Evolutionary conservation across 1,139 yeast species (phyloP).

Genomic region (Meyerozyma sp.): DNA sequence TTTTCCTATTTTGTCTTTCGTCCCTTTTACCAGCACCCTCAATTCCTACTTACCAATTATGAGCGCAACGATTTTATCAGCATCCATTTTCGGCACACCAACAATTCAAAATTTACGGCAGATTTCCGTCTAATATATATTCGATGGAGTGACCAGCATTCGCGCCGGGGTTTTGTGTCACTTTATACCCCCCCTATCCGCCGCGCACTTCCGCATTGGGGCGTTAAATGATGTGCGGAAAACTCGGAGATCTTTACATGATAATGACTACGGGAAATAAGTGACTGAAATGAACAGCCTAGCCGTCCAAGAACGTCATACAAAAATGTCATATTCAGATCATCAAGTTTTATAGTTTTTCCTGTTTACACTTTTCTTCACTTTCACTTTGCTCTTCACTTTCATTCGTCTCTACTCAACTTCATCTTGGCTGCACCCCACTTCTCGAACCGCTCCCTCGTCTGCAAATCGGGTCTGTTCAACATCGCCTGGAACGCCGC

Average conservation of each 20-base stretch:
- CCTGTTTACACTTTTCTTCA: no score
- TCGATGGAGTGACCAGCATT: neutral
- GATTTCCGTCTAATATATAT: neutral
- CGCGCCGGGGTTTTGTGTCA: neutral
- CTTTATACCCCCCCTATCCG: neutral
- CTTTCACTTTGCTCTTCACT: no score
- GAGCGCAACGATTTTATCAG: conserved; percentile 40
- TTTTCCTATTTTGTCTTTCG: no score
- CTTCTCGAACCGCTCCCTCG: conserved; percentile 46
- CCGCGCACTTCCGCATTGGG: neutral
- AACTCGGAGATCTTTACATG: neutral
- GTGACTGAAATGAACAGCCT: no score
- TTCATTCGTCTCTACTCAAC: neutral
- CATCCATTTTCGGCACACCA: conserved; percentile 22
- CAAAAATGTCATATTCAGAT: no score
- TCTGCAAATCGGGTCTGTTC: conserved; percentile 43
- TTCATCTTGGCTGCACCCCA: conserved; percentile 24
- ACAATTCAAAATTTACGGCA: neutral
- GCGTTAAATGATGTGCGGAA: neutral
- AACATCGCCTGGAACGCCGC: conserved; percentile 48
- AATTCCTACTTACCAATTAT: conserved; percentile 24
- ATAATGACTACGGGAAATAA: no score
- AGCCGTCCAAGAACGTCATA: no score
- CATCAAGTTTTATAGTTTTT: no score
- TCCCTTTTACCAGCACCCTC: neutral